Conservation (phyloP, 495 filamentous ascomycete genomes). For the Neurospora cerealis region DNA sequence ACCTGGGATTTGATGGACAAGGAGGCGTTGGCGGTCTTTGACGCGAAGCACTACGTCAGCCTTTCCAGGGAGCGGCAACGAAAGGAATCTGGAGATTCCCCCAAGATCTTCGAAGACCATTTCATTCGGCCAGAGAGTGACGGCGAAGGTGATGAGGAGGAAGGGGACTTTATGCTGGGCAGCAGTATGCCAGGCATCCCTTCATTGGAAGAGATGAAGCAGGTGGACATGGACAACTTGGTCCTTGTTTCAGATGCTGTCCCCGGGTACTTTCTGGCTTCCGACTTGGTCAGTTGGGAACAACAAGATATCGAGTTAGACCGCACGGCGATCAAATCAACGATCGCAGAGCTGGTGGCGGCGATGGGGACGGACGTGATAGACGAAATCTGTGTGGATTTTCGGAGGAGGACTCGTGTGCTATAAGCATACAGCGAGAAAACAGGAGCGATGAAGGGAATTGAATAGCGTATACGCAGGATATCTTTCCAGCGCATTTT, state of each 20-base stretch:
- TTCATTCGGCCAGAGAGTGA: not conserved
- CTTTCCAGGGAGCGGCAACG: conserved; percentile 42
- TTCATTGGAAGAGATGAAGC: conserved; percentile 49
- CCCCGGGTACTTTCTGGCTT: conserved; percentile 24
- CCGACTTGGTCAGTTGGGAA: conserved; percentile 59
- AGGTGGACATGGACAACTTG: conserved; percentile 52
- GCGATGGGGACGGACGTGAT: conserved; percentile 61
- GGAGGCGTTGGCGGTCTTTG: conserved; percentile 52
- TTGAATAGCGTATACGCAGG: not conserved
- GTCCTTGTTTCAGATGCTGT: conserved; percentile 23
- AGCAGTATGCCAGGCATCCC: conserved; percentile 71
- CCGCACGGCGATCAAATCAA: conserved; percentile 47
- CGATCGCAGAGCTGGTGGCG: conserved; percentile 68
- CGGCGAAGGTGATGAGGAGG: conserved; percentile 19
- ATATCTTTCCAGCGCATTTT: not conserved
- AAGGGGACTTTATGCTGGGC: conserved; percentile 50
- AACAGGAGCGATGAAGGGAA: not conserved
- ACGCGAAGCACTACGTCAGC: conserved; percentile 56
- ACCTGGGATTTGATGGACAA: conserved; percentile 68
- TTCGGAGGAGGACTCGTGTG: conserved; percentile 3
- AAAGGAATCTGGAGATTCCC: conserved; percentile 1
- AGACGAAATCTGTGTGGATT: conserved; percentile 39
- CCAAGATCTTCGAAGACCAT: not conserved
- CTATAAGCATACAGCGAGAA: not conserved
- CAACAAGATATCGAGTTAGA: conserved; percentile 39